Evolutionary conservation across 441 rosid species (phyloP).

Genomic region (Daphne laureola): DNA sequence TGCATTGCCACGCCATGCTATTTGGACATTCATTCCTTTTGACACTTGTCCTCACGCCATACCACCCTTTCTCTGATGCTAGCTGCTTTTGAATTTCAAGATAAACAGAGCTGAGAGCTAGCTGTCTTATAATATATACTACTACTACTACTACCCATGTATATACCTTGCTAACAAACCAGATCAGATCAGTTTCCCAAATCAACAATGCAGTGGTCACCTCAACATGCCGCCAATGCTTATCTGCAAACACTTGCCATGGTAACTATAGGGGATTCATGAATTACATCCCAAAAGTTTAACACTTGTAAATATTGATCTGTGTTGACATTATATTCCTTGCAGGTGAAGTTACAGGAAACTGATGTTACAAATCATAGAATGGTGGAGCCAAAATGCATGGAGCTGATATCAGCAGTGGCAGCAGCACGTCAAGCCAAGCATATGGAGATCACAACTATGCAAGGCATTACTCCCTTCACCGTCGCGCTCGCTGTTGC

Average conservation of each 20-base stretch:
- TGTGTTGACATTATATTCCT: no score
- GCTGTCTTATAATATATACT: no score
- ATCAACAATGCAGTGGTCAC: constrained; percentile 23
- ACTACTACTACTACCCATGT: no score
- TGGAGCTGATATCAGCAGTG: constrained; percentile 27
- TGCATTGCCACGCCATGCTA: no score
- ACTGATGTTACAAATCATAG: background rate
- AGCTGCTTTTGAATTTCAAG: no score
- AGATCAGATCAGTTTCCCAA: no score
- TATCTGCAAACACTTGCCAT: constrained; percentile 24
- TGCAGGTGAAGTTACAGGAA: background rate
- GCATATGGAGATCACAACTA: constrained; percentile 19
- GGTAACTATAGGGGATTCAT: constrained; percentile 6
- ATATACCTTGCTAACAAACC: no score
- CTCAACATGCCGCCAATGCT: constrained; percentile 27
- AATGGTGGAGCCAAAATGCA: constrained; percentile 19
- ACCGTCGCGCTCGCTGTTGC: constrained; percentile 23
- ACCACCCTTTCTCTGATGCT: no score
- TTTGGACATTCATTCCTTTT: background rate
- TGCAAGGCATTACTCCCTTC: constrained; percentile 19
- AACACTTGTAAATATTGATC: no score
- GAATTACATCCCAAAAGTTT: no score
- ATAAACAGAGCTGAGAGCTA: no score
- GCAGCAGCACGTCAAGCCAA: constrained; percentile 26
- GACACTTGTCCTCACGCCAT: constrained; percentile 3